Conservation (phyloP, 495 filamentous ascomycete genomes). For the Rhypophila decipiens region DNA sequence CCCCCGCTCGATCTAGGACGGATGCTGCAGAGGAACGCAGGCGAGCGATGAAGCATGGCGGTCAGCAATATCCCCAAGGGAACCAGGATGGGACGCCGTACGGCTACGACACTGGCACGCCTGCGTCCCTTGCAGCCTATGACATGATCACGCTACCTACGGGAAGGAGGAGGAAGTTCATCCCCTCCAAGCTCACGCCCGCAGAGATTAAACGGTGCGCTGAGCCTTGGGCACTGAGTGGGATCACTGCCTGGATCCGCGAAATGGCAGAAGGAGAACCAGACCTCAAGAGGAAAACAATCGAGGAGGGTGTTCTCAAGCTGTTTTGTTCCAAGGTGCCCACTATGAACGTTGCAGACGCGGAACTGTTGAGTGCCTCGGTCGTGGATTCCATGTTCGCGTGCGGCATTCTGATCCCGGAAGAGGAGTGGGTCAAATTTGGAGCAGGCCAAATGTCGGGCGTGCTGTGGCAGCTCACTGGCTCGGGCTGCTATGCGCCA, state of each 20-base stretch:
- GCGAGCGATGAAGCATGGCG: conserved; percentile 52
- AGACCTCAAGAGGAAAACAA: conserved; percentile 74
- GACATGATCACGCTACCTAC: conserved; percentile 67
- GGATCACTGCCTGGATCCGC: conserved; percentile 79
- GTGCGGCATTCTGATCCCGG: conserved; percentile 70
- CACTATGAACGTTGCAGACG: conserved; percentile 98
- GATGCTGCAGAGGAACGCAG: conserved; percentile 68
- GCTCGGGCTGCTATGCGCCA: conserved; percentile 84
- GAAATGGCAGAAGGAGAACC: conserved; percentile 77
- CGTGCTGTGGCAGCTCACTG: conserved; percentile 89
- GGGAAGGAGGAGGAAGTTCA: conserved; percentile 69
- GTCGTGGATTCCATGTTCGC: conserved; percentile 78
- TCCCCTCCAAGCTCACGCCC: conserved; percentile 77
- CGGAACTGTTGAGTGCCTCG: conserved; percentile 73
- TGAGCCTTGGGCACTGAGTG: conserved; percentile 91
- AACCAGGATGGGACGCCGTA: conserved; percentile 43
- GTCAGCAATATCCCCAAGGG: too few relatives aligned
- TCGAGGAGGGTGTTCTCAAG: conserved; percentile 80
- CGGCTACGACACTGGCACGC: conserved; percentile 43
- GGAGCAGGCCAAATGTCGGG: conserved; percentile 68
- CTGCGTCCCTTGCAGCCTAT: conserved; percentile 50
- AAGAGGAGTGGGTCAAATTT: conserved; percentile 98
- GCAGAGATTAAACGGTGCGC: conserved; percentile 78
- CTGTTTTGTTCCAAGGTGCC: conserved; percentile 95
- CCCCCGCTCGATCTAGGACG: conserved; percentile 87